Conservation (phyloP, 1,139 yeast genomes). For the Cylindricascospora bacillispora region DNA sequence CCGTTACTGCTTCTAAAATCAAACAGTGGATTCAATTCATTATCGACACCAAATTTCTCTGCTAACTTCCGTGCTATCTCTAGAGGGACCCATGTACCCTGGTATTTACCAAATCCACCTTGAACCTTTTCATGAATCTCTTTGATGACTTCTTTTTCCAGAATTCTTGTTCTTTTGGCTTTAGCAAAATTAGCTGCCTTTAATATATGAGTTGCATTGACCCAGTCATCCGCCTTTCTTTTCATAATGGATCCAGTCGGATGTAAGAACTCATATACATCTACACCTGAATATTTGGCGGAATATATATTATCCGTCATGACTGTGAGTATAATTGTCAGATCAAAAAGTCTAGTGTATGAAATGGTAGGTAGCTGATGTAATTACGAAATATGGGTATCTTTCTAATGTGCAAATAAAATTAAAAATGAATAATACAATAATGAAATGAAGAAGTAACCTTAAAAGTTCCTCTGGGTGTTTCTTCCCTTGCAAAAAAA, state of each 20-base stretch:
- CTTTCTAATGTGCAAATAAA: too few species aligned
- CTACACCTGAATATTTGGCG: conserved; percentile 76
- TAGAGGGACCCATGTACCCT: conserved; percentile 95
- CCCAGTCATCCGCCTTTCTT: conserved; percentile 83
- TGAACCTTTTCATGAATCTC: conserved; percentile 87
- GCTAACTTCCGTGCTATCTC: conserved; percentile 47
- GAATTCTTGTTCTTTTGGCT: conserved; percentile 81
- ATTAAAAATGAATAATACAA: too few species aligned
- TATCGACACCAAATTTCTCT: conserved; percentile 57
- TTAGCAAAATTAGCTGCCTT: conserved; percentile 93
- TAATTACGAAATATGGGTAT: too few species aligned
- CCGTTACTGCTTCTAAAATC: conserved; percentile 49
- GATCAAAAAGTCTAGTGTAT: too few species aligned
- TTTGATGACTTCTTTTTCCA: conserved; percentile 82
- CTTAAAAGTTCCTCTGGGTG: too few species aligned
- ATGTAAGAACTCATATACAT: conserved; percentile 75
- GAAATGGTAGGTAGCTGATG: too few species aligned
- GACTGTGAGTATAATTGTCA: neutral
- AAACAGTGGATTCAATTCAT: conserved; percentile 54
- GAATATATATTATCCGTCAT: conserved; percentile 41
- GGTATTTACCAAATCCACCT: conserved; percentile 95
- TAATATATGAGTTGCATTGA: conserved; percentile 93
- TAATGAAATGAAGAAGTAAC: too few species aligned
- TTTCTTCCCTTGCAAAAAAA: too few species aligned
- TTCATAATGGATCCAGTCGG: conserved; percentile 88